Evolutionary conservation across 108 stramenopile species (phyloP).

Genomic region (Seminavis robusta): DNA sequence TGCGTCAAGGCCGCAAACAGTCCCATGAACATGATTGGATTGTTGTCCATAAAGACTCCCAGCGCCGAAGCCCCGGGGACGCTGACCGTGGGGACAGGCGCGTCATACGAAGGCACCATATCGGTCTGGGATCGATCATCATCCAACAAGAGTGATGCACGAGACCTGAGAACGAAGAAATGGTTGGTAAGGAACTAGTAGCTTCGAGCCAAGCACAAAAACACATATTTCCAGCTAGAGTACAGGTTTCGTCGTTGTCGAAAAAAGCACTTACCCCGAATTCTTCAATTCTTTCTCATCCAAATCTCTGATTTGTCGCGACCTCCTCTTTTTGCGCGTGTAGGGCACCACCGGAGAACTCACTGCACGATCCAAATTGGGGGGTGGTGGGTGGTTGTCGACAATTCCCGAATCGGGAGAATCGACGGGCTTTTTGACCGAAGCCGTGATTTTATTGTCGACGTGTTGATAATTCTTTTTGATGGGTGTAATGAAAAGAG

Average conservation of each 20-base stretch:
- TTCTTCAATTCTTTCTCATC: conserved; percentile 33
- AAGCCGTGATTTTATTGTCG: not conserved
- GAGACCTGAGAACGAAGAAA: no score
- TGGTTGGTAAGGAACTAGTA: no score
- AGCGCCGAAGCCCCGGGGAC: conserved; percentile 13
- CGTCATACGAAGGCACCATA: conserved; percentile 31
- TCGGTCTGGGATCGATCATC: conserved; percentile 27
- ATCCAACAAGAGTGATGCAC: conserved; percentile 36
- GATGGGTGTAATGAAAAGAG: not conserved
- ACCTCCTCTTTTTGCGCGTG: conserved; percentile 26
- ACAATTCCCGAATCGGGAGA: not conserved
- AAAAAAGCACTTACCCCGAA: conserved; percentile 27
- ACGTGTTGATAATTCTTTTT: conserved; percentile 4
- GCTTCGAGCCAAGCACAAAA: no score
- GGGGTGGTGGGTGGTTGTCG: not conserved
- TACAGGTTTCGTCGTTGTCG: no score
- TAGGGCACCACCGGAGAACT: conserved; percentile 36
- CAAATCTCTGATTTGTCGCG: conserved; percentile 6
- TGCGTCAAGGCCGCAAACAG: conserved; percentile 6
- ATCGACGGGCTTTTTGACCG: not conserved
- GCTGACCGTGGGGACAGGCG: conserved; percentile 24
- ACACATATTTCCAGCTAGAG: no score
- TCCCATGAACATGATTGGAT: conserved; percentile 28
- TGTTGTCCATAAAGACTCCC: conserved; percentile 33
- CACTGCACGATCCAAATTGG: not conserved